Evolutionary conservation across 371 early-diverging fungal genomes (phyloP).

Genomic region (Mucor indicus): DNA sequence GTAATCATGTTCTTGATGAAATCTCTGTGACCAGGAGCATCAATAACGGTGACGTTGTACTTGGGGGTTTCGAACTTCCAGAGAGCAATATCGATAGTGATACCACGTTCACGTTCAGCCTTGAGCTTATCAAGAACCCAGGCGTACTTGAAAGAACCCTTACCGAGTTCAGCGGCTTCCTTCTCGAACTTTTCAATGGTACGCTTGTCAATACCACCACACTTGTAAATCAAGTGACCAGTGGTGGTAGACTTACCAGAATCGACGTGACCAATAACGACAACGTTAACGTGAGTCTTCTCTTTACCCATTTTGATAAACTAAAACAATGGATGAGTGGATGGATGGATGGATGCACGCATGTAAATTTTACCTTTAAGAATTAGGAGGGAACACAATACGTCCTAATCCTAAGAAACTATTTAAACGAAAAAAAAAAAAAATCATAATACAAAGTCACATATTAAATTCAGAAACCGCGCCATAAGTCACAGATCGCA

Average conservation of each 20-base stretch:
- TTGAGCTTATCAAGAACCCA: conserved; percentile 97
- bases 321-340: conserved; percentile 5
- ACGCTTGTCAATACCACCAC: conserved; percentile 99
- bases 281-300: conserved; percentile 95
- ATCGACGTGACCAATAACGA: conserved; percentile 99
- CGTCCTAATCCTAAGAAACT: neutral
- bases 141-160: conserved; percentile 98
- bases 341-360: conserved; percentile 21
- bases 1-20: conserved; percentile 99
- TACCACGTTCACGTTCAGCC: conserved; percentile 98
- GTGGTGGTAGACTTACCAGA: conserved; percentile 68
- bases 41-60: conserved; percentile 95
- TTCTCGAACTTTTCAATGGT: conserved; percentile 99
- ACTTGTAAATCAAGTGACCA: conserved; percentile 98
- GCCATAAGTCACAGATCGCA: no score
- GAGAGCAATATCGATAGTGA: conserved; percentile 96
- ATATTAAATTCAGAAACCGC: no score
- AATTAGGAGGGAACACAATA: conserved; percentile 18
- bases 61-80: conserved; percentile 98
- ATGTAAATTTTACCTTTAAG: no score
- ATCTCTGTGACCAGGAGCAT: conserved; percentile 99
- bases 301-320: conserved; percentile 83
- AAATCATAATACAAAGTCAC: no score
- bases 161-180: conserved; percentile 98
- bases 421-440: conserved; percentile 22